phyloP scores from a whole-genome alignment of 2,329 filamentous ascomycete genomes.

The Pseudocercospora pini-densiflorae region DNA sequence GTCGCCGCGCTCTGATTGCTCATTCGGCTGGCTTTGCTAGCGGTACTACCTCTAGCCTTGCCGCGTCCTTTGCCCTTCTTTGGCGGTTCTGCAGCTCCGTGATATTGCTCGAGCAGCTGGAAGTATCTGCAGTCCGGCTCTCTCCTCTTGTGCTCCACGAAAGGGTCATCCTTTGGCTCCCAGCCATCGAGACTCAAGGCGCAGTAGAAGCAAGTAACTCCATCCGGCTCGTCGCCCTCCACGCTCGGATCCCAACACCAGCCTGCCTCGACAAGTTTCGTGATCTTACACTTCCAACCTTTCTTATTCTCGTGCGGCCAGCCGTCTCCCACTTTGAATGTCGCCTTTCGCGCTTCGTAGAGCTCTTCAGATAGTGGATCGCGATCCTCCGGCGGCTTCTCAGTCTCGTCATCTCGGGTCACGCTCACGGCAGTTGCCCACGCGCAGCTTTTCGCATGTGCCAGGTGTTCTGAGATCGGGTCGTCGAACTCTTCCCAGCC shows the following conservation, averaged over 20 bases:
- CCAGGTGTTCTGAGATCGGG: constrained; percentile 82
- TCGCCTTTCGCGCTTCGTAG: constrained; percentile 76
- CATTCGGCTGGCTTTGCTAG: constrained; percentile 72
- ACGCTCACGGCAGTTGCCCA: constrained; percentile 75
- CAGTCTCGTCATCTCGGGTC: constrained; percentile 59
- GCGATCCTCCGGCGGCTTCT: constrained; percentile 64
- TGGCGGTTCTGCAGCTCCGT: constrained; percentile 24
- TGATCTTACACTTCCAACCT: constrained; percentile 86
- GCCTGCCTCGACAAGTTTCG: constrained; percentile 89
- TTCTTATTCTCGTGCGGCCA: constrained; percentile 92
- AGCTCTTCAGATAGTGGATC: constrained; percentile 76
- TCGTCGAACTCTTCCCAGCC: constrained; percentile 91
- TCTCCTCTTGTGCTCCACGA: constrained; percentile 84
- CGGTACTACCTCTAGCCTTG: constrained; percentile 34
- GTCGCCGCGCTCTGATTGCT: constrained; percentile 52
- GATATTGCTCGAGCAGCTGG: constrained; percentile 59
- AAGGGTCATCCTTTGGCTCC: constrained; percentile 89
- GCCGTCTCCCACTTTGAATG: constrained; percentile 68
- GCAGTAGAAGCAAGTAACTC: constrained; percentile 91
- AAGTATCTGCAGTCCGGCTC: constrained; percentile 86
- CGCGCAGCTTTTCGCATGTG: constrained; percentile 79
- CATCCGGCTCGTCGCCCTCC: constrained; percentile 73
- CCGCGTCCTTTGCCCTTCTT: constrained; percentile 40
- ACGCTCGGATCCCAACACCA: constrained; percentile 90
- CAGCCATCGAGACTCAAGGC: constrained; percentile 88